These are phyloP conservation scores for Umbelopsis ramanniana DNA, from an alignment of 192 early-diverging fungal genomes.

Conservation along the genomic window DNA sequence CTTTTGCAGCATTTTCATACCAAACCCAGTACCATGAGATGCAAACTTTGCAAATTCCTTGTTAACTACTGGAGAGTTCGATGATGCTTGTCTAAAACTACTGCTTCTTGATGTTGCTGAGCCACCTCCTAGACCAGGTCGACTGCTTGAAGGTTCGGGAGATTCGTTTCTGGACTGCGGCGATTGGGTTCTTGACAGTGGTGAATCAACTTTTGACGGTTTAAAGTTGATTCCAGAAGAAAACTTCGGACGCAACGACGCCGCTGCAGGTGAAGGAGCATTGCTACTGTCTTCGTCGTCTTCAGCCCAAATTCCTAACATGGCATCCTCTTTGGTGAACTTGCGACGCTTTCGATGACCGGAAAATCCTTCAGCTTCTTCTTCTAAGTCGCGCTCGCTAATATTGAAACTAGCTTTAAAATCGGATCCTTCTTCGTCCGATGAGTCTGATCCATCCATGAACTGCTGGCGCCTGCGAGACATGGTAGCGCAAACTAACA, in stretches of 20 bases:
- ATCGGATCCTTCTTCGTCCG: slow-evolving; percentile 35
- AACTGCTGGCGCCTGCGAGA: slow-evolving; percentile 36
- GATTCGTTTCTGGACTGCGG: slow-evolving; percentile 20
- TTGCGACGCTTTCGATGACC: slow-evolving; percentile 45
- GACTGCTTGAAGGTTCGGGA: slow-evolving; percentile 5
- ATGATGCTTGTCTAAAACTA: slow-evolving; percentile 27
- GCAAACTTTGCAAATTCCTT: slow-evolving; percentile 89
- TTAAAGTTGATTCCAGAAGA: slow-evolving; percentile 18
- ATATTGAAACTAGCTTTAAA: slow-evolving; percentile 40
- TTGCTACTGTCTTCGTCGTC: slow-evolving; percentile 54
- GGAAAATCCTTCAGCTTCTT: slow-evolving; percentile 57
- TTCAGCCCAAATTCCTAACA: slow-evolving; percentile 61
- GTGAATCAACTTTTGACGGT: slow-evolving; percentile 28
- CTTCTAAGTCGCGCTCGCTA: slow-evolving; percentile 55
- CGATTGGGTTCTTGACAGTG: slow-evolving; percentile 22
- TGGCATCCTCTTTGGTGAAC: slow-evolving; percentile 63
- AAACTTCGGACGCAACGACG: background rate
- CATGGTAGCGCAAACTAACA: slow-evolving; percentile 19
- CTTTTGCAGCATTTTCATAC: slow-evolving; percentile 82
- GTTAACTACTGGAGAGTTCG: slow-evolving; percentile 43
- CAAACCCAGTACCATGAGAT: slow-evolving; percentile 74
- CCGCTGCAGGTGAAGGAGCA: slow-evolving; percentile 8
- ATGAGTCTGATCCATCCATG: slow-evolving; percentile 45
- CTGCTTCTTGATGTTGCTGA: slow-evolving; percentile 16
- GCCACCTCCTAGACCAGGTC: slow-evolving; percentile 21